Conservation (phyloP, 2,329 filamentous ascomycete genomes). For the Penicillium olsonii region DNA sequence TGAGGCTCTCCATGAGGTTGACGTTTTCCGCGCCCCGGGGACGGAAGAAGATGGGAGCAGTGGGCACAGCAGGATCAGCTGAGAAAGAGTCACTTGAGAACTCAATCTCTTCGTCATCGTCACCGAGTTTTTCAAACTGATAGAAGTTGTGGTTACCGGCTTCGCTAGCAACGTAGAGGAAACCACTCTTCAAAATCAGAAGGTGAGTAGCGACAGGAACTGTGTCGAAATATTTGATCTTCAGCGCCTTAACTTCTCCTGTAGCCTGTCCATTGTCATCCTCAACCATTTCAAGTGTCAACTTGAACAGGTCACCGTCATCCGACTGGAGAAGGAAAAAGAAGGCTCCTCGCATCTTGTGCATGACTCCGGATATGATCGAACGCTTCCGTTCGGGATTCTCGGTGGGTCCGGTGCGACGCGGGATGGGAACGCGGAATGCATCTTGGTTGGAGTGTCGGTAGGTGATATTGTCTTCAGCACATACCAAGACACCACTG, state of each 20-base stretch:
- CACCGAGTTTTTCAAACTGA: constrained; percentile 94
- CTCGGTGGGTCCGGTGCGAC: constrained; percentile 82
- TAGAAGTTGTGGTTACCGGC: constrained; percentile 94
- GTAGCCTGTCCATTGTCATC: constrained; percentile 75
- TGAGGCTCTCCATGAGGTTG: constrained; percentile 78
- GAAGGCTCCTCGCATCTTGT: constrained; percentile 94
- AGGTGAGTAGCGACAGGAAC: constrained; percentile 84
- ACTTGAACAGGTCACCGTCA: constrained; percentile 97
- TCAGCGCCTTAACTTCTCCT: constrained; percentile 77
- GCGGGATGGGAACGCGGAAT: constrained; percentile 84
- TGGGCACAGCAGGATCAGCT: constrained; percentile 69
- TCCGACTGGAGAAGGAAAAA: constrained; percentile 97
- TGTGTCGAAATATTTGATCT: constrained; percentile 98
- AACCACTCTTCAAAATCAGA: constrained; percentile 92
- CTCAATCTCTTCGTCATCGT: constrained; percentile 87
- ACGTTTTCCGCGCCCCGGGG: constrained; percentile 79
- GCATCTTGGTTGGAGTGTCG: constrained; percentile 93
- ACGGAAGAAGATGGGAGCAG: constrained; percentile 81
- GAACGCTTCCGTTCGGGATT: constrained; percentile 86
- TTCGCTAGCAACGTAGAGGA: constrained; percentile 88
- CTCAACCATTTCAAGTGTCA: constrained; percentile 87
- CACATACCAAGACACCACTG: constrained; percentile 91
- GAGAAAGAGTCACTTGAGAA: constrained; percentile 83
- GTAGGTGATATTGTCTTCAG: constrained; percentile 92
- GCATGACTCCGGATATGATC: constrained; percentile 92